These are phyloP conservation scores for Moricandia arvensis DNA, from an alignment of 345 rosid genomes.

Conservation along the genomic window DNA sequence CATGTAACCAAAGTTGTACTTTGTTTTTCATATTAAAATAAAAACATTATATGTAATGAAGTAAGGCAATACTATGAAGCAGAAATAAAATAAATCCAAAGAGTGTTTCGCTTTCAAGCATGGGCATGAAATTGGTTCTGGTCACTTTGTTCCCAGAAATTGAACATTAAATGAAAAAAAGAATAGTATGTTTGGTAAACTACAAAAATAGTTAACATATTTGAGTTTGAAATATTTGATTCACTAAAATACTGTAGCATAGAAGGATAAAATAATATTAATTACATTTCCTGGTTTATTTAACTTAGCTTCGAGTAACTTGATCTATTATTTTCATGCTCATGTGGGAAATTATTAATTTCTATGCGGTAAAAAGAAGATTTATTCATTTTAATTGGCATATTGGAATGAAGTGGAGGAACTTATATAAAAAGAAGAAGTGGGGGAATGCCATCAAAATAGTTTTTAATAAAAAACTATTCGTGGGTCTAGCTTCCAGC, in stretches of 20 bases:
- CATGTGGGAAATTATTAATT: slow-evolving; percentile 1
- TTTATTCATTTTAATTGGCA: background rate
- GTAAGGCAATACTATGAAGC: background rate
- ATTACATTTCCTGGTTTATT: slow-evolving; percentile 1
- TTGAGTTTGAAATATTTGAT: background rate
- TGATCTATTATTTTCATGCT: background rate
- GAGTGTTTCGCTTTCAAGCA: background rate
- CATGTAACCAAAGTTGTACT: background rate
- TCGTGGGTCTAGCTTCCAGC: slow-evolving; percentile 33
- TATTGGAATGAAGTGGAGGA: background rate
- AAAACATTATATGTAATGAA: background rate
- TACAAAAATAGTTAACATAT: background rate
- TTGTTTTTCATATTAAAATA: background rate
- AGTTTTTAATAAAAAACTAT: no score
- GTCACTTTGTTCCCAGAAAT: slow-evolving; percentile 2
- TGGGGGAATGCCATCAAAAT: no score
- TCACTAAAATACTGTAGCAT: background rate
- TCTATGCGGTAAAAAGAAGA: background rate
- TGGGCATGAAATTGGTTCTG: background rate
- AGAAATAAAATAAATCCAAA: background rate
- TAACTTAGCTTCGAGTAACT: slow-evolving; percentile 12
- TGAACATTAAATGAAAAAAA: slow-evolving; percentile 1
- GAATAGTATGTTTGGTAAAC: background rate
- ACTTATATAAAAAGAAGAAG: no score
- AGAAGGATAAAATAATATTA: background rate